A percentile compares a stretch with the other conserved stretches of the same genome.
These are phyloP conservation scores for Aeschynomene evenia DNA, from an alignment of 306 rosid genomes.

Conservation along the genomic window DNA sequence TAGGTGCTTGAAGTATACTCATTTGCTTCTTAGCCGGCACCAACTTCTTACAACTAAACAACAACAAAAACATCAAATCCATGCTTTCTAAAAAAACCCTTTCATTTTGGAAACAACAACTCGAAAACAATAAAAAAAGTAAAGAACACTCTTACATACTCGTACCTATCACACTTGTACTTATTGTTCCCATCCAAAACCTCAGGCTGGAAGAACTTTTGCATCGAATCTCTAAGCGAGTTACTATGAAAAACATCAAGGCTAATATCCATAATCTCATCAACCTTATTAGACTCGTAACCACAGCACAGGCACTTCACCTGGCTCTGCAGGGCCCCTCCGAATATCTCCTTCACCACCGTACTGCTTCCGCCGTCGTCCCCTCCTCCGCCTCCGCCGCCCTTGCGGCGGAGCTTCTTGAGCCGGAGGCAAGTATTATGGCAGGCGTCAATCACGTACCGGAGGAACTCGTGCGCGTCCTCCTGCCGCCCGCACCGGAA, in stretches of 20 bases:
- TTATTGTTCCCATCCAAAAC: slow-evolving; percentile 89
- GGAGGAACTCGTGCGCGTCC: slow-evolving; percentile 93
- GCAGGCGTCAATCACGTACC: slow-evolving; percentile 95
- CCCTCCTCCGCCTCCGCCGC: not conserved
- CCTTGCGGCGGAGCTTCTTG: slow-evolving; percentile 67
- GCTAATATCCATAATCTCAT: slow-evolving; percentile 98
- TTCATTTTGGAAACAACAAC: not conserved
- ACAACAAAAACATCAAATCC: slow-evolving; percentile 13
- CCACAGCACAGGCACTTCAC: slow-evolving; percentile 93
- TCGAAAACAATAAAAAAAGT: not conserved
- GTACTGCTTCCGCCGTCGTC: slow-evolving; percentile 22
- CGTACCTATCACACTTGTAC: slow-evolving; percentile 91
- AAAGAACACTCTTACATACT: slow-evolving; percentile 7
- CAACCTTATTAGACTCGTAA: slow-evolving; percentile 93
- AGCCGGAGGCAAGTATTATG: slow-evolving; percentile 89
- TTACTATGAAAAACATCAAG: slow-evolving; percentile 92
- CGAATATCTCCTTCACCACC: slow-evolving; percentile 87
- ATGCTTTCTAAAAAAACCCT: slow-evolving; percentile 8
- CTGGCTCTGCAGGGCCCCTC: slow-evolving; percentile 99
- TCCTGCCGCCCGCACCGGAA: slow-evolving; percentile 90
- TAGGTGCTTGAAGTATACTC: slow-evolving; percentile 93
- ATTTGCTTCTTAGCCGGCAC: slow-evolving; percentile 92
- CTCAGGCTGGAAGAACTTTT: slow-evolving; percentile 88
- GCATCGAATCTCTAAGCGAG: slow-evolving; percentile 86
- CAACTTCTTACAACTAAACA: slow-evolving; percentile 82